These are phyloP conservation scores for Houttuynia cordata DNA, from an alignment of 164 flowering plant species.

Conservation along the genomic window DNA sequence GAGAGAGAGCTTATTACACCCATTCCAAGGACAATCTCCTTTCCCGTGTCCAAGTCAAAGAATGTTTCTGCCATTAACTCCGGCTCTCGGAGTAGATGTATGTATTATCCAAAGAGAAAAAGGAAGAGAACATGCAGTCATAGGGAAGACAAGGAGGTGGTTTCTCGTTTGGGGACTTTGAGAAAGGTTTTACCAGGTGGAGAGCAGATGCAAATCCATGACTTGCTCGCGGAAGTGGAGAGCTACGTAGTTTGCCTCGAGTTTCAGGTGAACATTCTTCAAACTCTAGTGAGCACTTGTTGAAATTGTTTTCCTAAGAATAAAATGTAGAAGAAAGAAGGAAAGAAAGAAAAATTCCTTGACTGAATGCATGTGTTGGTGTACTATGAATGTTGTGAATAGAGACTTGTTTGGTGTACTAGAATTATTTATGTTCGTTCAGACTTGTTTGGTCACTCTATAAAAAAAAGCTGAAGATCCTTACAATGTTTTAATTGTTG, in stretches of 20 bases:
- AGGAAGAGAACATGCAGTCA: slow-evolving; percentile 4
- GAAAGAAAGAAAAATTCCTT: neutral
- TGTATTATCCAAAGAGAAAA: neutral
- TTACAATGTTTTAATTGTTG: too few relatives aligned
- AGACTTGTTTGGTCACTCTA: too few relatives aligned
- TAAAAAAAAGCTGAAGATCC: too few relatives aligned
- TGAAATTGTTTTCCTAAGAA: neutral
- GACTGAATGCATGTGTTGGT: neutral
- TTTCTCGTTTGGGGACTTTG: slow-evolving; percentile 7
- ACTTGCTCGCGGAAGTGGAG: slow-evolving; percentile 24
- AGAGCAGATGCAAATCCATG: slow-evolving; percentile 14
- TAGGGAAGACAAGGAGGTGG: slow-evolving; percentile 7
- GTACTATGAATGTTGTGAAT: neutral
- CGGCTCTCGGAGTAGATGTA: neutral
- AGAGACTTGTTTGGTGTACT: neutral
- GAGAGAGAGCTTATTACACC: neutral
- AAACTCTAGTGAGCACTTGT: slow-evolving; percentile 10
- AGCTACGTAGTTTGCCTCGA: slow-evolving; percentile 25
- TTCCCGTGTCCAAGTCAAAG: neutral
- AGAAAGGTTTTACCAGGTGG: slow-evolving; percentile 28
- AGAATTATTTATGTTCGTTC: too few relatives aligned
- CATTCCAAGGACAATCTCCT: neutral
- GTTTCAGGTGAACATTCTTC: slow-evolving; percentile 23
- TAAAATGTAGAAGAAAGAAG: neutral
- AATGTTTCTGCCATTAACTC: neutral